Evolutionary conservation across 371 early-diverging fungal species (phyloP).

Genomic region (Mucor irregularis): DNA sequence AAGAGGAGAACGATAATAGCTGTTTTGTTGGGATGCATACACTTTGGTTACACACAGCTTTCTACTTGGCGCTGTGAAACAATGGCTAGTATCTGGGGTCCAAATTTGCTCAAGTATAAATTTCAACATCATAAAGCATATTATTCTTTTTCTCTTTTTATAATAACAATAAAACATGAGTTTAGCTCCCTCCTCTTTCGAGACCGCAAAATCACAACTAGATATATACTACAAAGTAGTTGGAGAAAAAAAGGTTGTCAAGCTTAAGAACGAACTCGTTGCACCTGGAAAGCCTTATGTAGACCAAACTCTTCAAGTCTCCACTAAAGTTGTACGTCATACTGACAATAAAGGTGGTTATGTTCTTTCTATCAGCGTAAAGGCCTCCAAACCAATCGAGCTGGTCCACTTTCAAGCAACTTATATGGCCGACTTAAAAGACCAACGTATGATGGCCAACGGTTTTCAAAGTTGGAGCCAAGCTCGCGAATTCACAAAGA

Average conservation of each 20-base stretch:
- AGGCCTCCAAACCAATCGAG: slow-evolving; percentile 28
- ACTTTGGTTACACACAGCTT: no score
- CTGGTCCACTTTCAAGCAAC: slow-evolving; percentile 33
- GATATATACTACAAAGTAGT: slow-evolving; percentile 22
- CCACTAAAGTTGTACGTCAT: slow-evolving; percentile 9
- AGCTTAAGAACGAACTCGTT: slow-evolving; percentile 20
- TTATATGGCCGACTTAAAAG: slow-evolving; percentile 30
- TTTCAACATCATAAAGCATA: no score
- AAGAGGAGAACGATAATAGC: no score
- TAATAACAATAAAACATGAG: slow-evolving; percentile 9
- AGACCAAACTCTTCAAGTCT: slow-evolving; percentile 20
- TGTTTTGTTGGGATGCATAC: no score
- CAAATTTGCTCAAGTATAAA: no score
- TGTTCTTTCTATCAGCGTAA: slow-evolving; percentile 16
- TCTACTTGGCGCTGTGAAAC: no score
- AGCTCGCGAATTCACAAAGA: slow-evolving; percentile 33
- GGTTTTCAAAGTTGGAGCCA: slow-evolving; percentile 65
- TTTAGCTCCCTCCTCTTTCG: slow-evolving; percentile 22
- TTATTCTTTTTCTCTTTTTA: background rate
- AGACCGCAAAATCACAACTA: slow-evolving; percentile 18
- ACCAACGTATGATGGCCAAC: slow-evolving; percentile 52
- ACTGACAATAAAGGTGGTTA: slow-evolving; percentile 24
- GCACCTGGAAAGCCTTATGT: slow-evolving; percentile 17
- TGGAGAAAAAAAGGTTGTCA: slow-evolving; percentile 10
- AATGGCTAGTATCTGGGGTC: no score